A percentile compares a stretch with the other conserved stretches of the same genome.
phyloP scores from a whole-genome alignment of 2,329 filamentous ascomycete species.

The Colletotrichum destructivum region DNA sequence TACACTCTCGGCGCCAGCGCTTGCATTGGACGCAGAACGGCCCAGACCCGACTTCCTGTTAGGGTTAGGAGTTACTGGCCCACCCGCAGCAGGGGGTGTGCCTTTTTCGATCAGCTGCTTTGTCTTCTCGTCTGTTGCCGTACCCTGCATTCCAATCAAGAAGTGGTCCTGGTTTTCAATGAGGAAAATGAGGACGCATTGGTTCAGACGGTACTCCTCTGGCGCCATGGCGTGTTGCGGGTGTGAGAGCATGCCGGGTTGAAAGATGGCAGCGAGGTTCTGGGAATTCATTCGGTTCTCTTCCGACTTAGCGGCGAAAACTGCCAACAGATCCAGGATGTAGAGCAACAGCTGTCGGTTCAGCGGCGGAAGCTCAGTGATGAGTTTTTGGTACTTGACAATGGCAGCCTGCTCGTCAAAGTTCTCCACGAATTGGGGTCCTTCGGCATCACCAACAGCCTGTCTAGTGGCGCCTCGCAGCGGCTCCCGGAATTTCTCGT shows the following conservation, averaged over 20 bases:
- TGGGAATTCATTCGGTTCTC: conserved; percentile 97
- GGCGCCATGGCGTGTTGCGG: conserved; percentile 96
- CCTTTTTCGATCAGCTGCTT: conserved; percentile 78
- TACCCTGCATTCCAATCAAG: conserved; percentile 97
- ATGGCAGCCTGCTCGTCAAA: conserved; percentile 80
- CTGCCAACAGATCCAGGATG: conserved; percentile 93
- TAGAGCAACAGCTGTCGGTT: conserved; percentile 96
- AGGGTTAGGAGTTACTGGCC: conserved; percentile 65
- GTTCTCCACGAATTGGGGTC: conserved; percentile 78
- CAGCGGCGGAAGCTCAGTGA: conserved; percentile 91
- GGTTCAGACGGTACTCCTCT: conserved; percentile 92
- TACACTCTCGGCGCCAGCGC: conserved; percentile 89
- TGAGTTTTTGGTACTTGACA: conserved; percentile 86
- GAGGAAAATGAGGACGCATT: conserved; percentile 96
- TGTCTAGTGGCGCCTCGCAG: conserved; percentile 80
- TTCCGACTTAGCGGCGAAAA: conserved; percentile 97
- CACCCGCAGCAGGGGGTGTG: conserved; percentile 65
- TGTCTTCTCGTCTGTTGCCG: conserved; percentile 91
- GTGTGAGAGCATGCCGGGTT: conserved; percentile 95
- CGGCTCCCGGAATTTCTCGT: conserved; percentile 91
- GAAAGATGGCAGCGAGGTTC: conserved; percentile 96
- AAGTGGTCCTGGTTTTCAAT: conserved; percentile 99
- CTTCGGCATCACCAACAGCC: conserved; percentile 78
- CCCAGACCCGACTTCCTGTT: conserved; percentile 72
- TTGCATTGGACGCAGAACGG: conserved; percentile 89